A percentile compares a stretch with the other conserved stretches of the same genome.
phyloP scores from a whole-genome alignment of 768 basidiomycete species.

The Holtermannia corniformis region DNA sequence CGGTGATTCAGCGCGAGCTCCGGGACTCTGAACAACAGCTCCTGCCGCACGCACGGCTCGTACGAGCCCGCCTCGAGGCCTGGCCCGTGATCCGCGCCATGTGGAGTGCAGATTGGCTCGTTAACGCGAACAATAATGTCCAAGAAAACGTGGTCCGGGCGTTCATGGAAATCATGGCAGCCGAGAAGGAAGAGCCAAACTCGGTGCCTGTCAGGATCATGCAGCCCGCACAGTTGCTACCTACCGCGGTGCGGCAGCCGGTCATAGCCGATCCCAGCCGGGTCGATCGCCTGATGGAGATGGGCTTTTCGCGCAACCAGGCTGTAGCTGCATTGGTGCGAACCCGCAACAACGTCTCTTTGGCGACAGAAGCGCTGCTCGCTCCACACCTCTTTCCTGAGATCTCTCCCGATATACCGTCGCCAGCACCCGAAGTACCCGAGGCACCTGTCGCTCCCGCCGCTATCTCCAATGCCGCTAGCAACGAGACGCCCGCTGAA shows the following conservation, averaged over 20 bases:
- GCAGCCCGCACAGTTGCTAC: constrained; percentile 5
- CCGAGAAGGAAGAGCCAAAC: constrained; percentile 66
- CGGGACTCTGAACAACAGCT: constrained; percentile 64
- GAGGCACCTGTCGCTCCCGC: constrained; percentile 4
- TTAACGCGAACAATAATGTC: constrained; percentile 58
- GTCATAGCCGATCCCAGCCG: constrained; percentile 58
- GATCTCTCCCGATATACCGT: constrained; percentile 16
- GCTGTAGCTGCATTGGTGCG: constrained; percentile 74
- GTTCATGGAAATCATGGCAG: constrained; percentile 69
- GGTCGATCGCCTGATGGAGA: constrained; percentile 76
- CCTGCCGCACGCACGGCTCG: constrained; percentile 76
- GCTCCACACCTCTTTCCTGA: constrained; percentile 45
- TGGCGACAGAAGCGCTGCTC: constrained; percentile 79
- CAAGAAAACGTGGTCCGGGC: constrained; percentile 65
- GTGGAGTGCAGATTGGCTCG: constrained; percentile 80
- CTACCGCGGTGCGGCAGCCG: not conserved
- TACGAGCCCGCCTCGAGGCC: constrained; percentile 61
- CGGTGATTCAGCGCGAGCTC: constrained; percentile 51
- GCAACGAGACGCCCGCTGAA: not conserved
- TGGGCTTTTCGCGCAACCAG: constrained; percentile 91
- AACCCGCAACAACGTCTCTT: constrained; percentile 75
- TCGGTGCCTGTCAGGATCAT: constrained; percentile 23
- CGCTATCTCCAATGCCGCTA: constrained; percentile 4
- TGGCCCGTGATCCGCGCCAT: constrained; percentile 59
- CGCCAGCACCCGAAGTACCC: constrained; percentile 19